Evolutionary conservation across 805 yeast genomes (phyloP).

Genomic region (Saccharomycopsis synnaedendra): DNA sequence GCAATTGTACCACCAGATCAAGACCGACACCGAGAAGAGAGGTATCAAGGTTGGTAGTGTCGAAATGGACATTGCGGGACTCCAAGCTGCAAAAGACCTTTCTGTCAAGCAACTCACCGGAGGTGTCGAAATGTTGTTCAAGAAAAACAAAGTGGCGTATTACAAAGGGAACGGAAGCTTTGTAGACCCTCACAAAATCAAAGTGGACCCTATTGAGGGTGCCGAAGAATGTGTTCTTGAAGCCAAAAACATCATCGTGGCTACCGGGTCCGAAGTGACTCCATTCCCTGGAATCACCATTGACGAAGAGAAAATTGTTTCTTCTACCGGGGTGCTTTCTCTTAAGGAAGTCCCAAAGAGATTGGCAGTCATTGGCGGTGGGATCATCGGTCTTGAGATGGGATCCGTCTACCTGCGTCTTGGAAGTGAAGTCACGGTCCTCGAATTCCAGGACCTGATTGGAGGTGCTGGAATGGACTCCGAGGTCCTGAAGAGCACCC

Average conservation of each 20-base stretch:
- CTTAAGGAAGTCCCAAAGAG: constrained; percentile 87
- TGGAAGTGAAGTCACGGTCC: constrained; percentile 89
- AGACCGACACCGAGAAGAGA: constrained; percentile 72
- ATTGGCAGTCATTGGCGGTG: constrained; percentile 94
- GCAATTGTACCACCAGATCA: constrained; percentile 80
- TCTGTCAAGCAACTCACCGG: constrained; percentile 83
- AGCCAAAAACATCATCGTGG: constrained; percentile 85
- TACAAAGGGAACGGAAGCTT: constrained; percentile 90
- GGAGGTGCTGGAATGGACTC: constrained; percentile 96
- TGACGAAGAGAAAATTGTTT: constrained; percentile 94
- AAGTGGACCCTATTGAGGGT: constrained; percentile 77
- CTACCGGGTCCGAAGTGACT: constrained; percentile 97
- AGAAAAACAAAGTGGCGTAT: constrained; percentile 90
- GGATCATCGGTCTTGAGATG: constrained; percentile 99
- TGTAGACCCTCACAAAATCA: constrained; percentile 63
- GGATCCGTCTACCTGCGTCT: constrained; percentile 95
- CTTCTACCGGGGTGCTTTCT: constrained; percentile 86
- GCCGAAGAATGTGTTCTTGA: constrained; percentile 57
- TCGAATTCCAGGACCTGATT: constrained; percentile 81
- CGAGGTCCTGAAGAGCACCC: constrained; percentile 85
- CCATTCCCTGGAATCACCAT: constrained; percentile 97
- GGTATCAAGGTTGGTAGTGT: constrained; percentile 87
- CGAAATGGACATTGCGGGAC: constrained; percentile 57
- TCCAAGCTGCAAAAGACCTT: constrained; percentile 87
- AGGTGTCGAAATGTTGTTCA: constrained; percentile 90